Percentiles rank a stretch among this genome's conserved stretches.
phyloP scores from a whole-genome alignment of 208 protist species.

The Trypanosoma congolense region DNA sequence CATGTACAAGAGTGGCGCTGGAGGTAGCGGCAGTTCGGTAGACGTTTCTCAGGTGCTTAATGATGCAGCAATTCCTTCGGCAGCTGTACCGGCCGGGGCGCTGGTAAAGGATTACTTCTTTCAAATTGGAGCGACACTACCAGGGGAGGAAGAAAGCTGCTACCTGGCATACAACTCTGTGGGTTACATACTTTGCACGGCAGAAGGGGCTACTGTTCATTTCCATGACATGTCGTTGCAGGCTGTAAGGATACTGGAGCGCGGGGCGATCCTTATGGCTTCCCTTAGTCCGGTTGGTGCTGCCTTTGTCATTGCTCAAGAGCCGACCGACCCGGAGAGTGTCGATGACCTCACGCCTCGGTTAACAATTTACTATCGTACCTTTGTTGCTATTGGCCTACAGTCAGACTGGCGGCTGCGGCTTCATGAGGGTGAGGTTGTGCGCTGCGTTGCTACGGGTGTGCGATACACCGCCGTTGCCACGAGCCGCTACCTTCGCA shows the following conservation, averaged over 20 bases:
- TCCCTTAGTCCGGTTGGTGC: conserved; percentile 72
- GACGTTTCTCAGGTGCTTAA: neutral
- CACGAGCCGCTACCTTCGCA: conserved; percentile 69
- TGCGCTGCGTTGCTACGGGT: conserved; percentile 71
- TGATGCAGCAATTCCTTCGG: neutral
- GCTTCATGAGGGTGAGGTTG: conserved; percentile 62
- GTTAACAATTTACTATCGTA: conserved; percentile 66
- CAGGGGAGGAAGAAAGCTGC: conserved; percentile 58
- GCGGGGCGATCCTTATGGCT: conserved; percentile 67
- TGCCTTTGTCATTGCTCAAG: conserved; percentile 50
- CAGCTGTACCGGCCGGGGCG: neutral
- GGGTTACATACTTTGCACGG: conserved; percentile 64
- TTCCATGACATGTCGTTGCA: conserved; percentile 80
- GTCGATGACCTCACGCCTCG: conserved; percentile 40
- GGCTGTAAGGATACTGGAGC: conserved; percentile 53
- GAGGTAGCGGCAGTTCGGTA: neutral
- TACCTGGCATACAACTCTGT: conserved; percentile 86
- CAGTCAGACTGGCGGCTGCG: conserved; percentile 77
- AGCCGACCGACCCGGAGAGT: conserved; percentile 26
- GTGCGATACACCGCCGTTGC: conserved; percentile 71
- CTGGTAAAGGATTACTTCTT: conserved; percentile 64
- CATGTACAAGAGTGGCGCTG: neutral
- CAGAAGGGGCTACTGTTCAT: conserved; percentile 58
- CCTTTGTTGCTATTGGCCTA: conserved; percentile 67
- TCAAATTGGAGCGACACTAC: conserved; percentile 74